These are phyloP conservation scores for Hymenoscyphus scutula DNA, from an alignment of 2,329 filamentous ascomycete genomes.

Conservation along the genomic window DNA sequence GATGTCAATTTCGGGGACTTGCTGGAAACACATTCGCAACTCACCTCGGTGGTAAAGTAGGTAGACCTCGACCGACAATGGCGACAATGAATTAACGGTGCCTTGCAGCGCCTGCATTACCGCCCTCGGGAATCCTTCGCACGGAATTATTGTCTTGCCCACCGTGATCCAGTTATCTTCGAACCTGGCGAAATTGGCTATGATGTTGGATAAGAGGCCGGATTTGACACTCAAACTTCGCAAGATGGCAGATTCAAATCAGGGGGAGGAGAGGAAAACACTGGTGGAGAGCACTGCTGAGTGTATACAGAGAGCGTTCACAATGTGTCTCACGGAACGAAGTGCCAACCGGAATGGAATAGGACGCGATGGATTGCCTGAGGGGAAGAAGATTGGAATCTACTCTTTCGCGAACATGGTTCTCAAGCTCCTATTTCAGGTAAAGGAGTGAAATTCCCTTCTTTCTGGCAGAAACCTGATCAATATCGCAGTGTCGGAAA, in stretches of 20 bases:
- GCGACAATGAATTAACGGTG: conserved; percentile 11
- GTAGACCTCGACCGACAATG: conserved; percentile 34
- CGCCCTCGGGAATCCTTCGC: conserved; percentile 74
- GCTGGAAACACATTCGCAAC: conserved; percentile 69
- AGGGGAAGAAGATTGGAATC: conserved; percentile 83
- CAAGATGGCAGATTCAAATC: conserved; percentile 47
- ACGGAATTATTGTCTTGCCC: conserved; percentile 78
- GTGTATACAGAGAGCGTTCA: conserved; percentile 86
- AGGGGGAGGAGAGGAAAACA: conserved; percentile 68
- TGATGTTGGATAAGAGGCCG: conserved; percentile 77
- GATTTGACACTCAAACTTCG: conserved; percentile 69
- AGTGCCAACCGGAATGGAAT: conserved; percentile 58
- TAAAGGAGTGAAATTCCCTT: conserved; percentile 36
- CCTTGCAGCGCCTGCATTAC: conserved; percentile 70
- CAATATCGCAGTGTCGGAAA: conserved; percentile 62
- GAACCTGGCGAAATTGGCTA: conserved; percentile 76
- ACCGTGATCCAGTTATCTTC: conserved; percentile 80
- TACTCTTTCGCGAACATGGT: conserved; percentile 92
- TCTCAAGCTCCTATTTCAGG: conserved; percentile 81
- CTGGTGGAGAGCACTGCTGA: conserved; percentile 87
- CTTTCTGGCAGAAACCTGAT: conserved; percentile 10
- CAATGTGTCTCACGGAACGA: conserved; percentile 81
- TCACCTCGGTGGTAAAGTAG: conserved; percentile 74
- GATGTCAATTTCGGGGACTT: conserved; percentile 77
- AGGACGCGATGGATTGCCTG: conserved; percentile 58